Evolutionary conservation across 352 stramenopile species (phyloP).

Genomic region (Phytophthora sp.): DNA sequence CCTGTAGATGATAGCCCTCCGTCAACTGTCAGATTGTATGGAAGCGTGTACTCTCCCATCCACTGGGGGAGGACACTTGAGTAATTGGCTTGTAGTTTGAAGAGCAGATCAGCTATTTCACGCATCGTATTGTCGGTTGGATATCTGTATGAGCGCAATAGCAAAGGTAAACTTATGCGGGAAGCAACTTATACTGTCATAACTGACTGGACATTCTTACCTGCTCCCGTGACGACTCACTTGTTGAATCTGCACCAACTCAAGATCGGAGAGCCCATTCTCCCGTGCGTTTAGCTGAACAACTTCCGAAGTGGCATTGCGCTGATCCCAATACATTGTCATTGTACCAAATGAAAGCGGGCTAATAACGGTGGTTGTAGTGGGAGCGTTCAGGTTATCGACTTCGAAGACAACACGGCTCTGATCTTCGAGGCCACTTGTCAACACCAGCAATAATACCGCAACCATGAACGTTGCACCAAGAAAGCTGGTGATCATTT

Average conservation of each 20-base stretch:
- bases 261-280: slow-evolving; percentile 40
- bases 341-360: slow-evolving; percentile 55
- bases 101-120: slow-evolving; percentile 50
- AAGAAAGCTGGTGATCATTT: slow-evolving; percentile 14
- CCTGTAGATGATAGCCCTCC: slow-evolving; percentile 46
- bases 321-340: slow-evolving; percentile 66
- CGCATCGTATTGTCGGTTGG: slow-evolving; percentile 57
- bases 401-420: slow-evolving; percentile 1
- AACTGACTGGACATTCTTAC: too few species aligned
- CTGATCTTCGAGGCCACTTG: slow-evolving; percentile 12
- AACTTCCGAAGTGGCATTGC: slow-evolving; percentile 21
- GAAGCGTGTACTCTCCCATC: slow-evolving; percentile 63
- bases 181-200: too few species aligned
- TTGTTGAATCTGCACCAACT: slow-evolving; percentile 67
- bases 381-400: slow-evolving; percentile 17
- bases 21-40: slow-evolving; percentile 57
- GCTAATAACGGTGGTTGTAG: slow-evolving; percentile 3
- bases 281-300: slow-evolving; percentile 31
- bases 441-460: slow-evolving; percentile 17
- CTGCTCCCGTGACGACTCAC: slow-evolving; percentile 68
- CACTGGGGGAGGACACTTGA: slow-evolving; percentile 45
- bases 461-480: slow-evolving; percentile 9
- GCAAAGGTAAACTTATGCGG: too few species aligned
- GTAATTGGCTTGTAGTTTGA: slow-evolving; percentile 50
- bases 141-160: slow-evolving; percentile 31